Conservation (phyloP, 495 filamentous ascomycete genomes). For the Penicillium pancosmium region DNA sequence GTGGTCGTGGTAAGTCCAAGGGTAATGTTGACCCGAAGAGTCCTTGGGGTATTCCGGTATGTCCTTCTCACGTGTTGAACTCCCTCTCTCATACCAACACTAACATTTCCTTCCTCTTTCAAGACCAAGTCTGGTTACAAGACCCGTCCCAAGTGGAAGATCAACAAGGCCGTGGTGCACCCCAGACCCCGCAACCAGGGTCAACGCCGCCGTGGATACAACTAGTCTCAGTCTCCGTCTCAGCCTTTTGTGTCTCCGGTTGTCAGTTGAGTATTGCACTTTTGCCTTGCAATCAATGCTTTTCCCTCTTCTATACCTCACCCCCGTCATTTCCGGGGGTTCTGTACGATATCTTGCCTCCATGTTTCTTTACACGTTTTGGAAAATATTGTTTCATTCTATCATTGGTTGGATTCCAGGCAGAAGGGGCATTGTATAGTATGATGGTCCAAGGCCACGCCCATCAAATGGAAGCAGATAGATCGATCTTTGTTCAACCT, state of each 20-base stretch:
- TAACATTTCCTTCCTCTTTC: constrained; percentile 20
- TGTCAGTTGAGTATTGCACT: not conserved
- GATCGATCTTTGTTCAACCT: not conserved
- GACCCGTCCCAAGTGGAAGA: constrained; percentile 76
- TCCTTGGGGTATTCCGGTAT: constrained; percentile 93
- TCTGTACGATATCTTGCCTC: constrained; percentile 31
- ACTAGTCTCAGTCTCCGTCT: constrained; percentile 28
- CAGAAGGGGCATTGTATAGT: constrained; percentile 25
- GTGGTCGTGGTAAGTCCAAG: constrained; percentile 98
- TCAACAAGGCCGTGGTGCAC: constrained; percentile 81
- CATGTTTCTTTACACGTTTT: constrained; percentile 6
- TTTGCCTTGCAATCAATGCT: constrained; percentile 3
- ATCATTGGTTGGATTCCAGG: constrained; percentile 21
- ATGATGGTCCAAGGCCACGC: constrained; percentile 23
- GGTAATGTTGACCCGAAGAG: constrained; percentile 92
- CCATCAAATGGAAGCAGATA: constrained; percentile 18
- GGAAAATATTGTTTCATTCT: constrained; percentile 20
- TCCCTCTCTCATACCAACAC: not conserved
- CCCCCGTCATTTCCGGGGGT: constrained; percentile 15
- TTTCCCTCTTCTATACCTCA: constrained; percentile 26
- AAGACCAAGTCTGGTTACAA: constrained; percentile 97
- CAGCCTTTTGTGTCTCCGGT: constrained; percentile 12
- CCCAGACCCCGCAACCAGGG: constrained; percentile 77
- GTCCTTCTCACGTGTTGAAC: constrained; percentile 34
- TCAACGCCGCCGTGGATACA: constrained; percentile 58